phyloP scores from a whole-genome alignment of 305 asterid genomes.

The Solanum hybrid region DNA sequence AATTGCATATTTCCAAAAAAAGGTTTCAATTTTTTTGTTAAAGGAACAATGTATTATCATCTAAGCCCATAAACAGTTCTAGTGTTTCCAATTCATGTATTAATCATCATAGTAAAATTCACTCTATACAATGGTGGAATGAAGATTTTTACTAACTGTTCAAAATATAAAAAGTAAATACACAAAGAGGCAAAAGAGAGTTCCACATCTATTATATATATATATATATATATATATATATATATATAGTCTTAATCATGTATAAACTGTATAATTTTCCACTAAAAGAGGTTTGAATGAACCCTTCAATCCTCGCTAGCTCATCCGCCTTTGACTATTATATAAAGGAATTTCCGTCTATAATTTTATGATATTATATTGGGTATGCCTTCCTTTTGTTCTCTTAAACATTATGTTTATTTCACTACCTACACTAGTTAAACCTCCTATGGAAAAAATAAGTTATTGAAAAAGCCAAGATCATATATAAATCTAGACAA shows the following conservation, averaged over 20 bases:
- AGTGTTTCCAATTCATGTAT: background rate
- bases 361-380: background rate
- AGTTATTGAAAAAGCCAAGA: background rate
- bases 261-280: too few species aligned
- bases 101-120: background rate
- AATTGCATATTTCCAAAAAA: background rate
- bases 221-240: too few species aligned
- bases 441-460: background rate
- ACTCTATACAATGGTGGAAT: background rate
- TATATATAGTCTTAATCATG: too few species aligned
- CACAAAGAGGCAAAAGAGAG: background rate
- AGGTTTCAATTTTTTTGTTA: background rate
- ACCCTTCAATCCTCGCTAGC: background rate
- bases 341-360: background rate
- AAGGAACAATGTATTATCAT: background rate
- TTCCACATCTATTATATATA: too few species aligned
- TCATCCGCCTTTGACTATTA: background rate
- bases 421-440: background rate
- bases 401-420: background rate
- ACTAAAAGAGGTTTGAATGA: too few species aligned
- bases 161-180: too few species aligned
- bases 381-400: background rate
- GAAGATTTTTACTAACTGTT: background rate
- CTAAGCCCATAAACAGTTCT: background rate
- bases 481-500: background rate